Evolutionary conservation across 352 stramenopile genomes (phyloP).

Genomic region (Pythium grandisporangium): DNA sequence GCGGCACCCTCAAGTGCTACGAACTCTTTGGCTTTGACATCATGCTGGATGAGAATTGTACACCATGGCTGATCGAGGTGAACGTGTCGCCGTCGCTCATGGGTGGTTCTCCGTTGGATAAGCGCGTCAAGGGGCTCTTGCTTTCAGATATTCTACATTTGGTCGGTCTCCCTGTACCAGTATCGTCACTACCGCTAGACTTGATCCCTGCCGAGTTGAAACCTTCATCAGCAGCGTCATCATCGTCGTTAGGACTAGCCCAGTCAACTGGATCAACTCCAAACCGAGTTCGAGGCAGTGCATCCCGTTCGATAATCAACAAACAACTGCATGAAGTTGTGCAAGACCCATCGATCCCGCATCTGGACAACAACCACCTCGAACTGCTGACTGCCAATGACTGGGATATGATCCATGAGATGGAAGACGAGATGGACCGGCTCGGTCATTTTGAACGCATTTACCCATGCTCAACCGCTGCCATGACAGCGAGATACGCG

Average conservation of each 20-base stretch:
- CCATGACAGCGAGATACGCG: constrained; percentile 17
- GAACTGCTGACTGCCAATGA: constrained; percentile 41
- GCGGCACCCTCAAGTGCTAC: constrained; percentile 34
- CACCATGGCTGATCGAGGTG: constrained; percentile 64
- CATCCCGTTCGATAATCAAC: constrained; percentile 11
- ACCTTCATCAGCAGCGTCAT: neutral
- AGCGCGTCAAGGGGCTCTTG: constrained; percentile 64
- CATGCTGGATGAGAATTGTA: constrained; percentile 50
- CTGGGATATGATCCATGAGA: constrained; percentile 46
- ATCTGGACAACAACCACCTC: constrained; percentile 38
- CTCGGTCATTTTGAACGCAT: constrained; percentile 66
- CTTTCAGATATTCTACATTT: constrained; percentile 77
- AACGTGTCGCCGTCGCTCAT: constrained; percentile 80
- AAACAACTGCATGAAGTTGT: constrained; percentile 56
- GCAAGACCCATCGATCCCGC: constrained; percentile 23
- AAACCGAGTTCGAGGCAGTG: neutral
- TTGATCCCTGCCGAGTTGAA: constrained; percentile 11
- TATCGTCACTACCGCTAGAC: constrained; percentile 16
- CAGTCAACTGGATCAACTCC: neutral
- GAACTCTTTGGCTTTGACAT: constrained; percentile 75
- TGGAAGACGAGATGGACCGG: constrained; percentile 69
- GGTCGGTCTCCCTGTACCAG: constrained; percentile 44
- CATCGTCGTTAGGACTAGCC: neutral
- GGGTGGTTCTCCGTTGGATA: constrained; percentile 60
- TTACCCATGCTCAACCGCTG: constrained; percentile 23